Conservation (phyloP, 129 eudicot genomes). For the Helianthus tuberosus region DNA sequence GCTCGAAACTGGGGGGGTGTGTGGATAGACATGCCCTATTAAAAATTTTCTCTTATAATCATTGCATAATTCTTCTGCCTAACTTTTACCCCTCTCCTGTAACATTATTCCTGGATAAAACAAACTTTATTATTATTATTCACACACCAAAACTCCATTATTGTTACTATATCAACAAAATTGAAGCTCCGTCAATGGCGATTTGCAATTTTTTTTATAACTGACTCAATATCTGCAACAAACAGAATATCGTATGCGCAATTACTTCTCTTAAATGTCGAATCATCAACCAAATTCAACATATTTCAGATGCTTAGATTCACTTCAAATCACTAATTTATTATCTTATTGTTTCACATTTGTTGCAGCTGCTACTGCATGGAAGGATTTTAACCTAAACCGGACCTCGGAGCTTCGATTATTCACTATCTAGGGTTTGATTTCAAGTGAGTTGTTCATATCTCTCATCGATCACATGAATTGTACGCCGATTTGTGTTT, state of each 20-base stretch:
- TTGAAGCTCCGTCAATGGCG: neutral
- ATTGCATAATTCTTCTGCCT: neutral
- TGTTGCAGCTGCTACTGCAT: slow-evolving; percentile 15
- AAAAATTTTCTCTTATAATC: neutral
- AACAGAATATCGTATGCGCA: neutral
- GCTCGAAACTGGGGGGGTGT: too few species aligned
- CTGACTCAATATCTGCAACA: neutral
- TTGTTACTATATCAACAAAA: neutral
- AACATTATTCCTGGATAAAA: slow-evolving; percentile 3
- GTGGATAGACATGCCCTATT: too few species aligned
- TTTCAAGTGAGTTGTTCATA: slow-evolving; percentile 31
- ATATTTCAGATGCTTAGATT: slow-evolving; percentile 17
- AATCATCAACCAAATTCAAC: neutral
- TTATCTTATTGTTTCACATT: neutral
- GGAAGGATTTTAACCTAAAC: slow-evolving; percentile 16
- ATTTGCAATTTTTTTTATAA: neutral
- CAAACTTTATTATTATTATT: neutral
- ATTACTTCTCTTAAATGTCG: neutral
- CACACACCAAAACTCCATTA: neutral
- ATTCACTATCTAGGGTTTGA: slow-evolving; percentile 13
- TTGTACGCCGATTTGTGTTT: neutral
- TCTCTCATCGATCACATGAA: neutral
- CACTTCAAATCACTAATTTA: neutral
- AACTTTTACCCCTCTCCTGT: neutral
- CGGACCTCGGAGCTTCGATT: neutral